A percentile compares a stretch with the other conserved stretches of the same genome.
Conservation (phyloP, 257 asterid species). For the Capsicum chinense region DNA sequence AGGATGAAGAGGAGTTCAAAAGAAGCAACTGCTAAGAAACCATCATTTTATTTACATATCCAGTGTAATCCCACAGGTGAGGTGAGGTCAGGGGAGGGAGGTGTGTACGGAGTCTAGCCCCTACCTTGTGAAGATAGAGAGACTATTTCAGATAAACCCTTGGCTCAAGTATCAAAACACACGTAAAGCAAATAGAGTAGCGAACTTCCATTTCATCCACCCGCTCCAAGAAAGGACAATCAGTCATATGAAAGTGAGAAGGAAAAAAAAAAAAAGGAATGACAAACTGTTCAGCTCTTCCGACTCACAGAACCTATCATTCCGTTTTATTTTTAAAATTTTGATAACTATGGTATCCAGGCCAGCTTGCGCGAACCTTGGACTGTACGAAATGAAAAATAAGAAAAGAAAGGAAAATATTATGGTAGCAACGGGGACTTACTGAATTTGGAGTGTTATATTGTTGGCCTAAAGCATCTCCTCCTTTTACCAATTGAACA, state of each 20-base stretch:
- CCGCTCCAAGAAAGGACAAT: background rate
- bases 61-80: too few species aligned
- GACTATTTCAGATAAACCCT: too few species aligned
- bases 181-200: too few species aligned
- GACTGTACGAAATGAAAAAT: background rate
- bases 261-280: background rate
- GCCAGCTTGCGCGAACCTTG: background rate
- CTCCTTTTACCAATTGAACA: slow-evolving; percentile 92
- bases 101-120: too few species aligned
- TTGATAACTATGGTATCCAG: background rate
- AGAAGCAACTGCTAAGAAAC: background rate
- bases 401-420: background rate
- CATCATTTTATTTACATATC: background rate
- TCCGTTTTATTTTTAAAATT: background rate
- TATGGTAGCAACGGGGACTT: slow-evolving; percentile 42
- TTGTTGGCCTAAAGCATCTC: slow-evolving; percentile 93
- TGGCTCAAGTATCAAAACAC: too few species aligned
- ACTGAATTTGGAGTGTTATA: slow-evolving; percentile 91
- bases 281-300: background rate
- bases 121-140: too few species aligned
- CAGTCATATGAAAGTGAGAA: background rate
- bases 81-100: too few species aligned
- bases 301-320: background rate
- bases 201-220: too few species aligned
- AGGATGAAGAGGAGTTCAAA: background rate